Base-by-base conservation (phyloP, 805 yeast genomes). In the Candida chilensis region DNA sequence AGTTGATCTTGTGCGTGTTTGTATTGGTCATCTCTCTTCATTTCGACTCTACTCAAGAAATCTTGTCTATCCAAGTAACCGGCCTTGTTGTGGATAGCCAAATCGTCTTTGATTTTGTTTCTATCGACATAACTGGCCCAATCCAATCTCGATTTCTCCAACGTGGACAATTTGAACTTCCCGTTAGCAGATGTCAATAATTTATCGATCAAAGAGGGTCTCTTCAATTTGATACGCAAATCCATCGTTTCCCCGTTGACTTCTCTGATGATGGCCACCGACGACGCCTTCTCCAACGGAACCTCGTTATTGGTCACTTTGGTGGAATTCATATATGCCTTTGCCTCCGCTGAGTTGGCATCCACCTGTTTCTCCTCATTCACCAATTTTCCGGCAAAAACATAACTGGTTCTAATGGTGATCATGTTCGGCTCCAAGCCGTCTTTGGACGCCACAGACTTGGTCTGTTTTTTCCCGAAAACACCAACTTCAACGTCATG, bases 81-180 rank as follows among this genome's bases (percentile, higher is more conserved):
- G 31, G 78, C 92, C 60, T 83, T 88, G 50, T 87, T 88, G 47
- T 79, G 81, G 33, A 72, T 67, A 28, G 67, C 69, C 47, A 92
- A 69, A 38, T 92, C 98, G 40, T 85, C 96, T 31, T 72, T 67
- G 28, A 92, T 78, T 33, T 87, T 87, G 39, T 78, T 77, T 39
- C 81, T 70, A 54, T 90, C 96, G 18, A 92, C 96, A 56, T 83
- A 87, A 28, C 83, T 74, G 1, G 94, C 94, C 95, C 97, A 92
- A 54, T 92, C 98, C 30, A 92, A 64, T 38, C 94, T 65, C 1
- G 95, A 83, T 54, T 92, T 92, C 50, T 92, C 97, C 39, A 92
- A 60, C 0, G 98, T 92, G 16, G 94, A 83, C 37, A 92, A 64
- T 49, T 86, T 90, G 41, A 41, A 54, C 19, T 84, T 75, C 41